A percentile compares a stretch with the other conserved stretches of the same genome.
Evolutionary conservation across 2,329 filamentous ascomycete species (phyloP).

Genomic region (Arthrobotrys musiformis): DNA sequence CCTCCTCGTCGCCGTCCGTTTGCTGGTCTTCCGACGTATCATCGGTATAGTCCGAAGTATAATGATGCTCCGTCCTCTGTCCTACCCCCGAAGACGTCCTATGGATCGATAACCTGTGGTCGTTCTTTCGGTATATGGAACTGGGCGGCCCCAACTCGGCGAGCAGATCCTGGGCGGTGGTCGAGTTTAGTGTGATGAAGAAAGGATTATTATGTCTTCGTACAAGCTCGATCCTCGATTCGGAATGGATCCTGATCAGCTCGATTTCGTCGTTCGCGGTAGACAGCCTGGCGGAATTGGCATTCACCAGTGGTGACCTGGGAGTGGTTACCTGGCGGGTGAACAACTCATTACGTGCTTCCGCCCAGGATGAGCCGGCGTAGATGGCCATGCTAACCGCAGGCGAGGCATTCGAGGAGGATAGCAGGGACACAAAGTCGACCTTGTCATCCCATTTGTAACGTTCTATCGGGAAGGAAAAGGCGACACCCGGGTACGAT

Average conservation of each 20-base stretch:
- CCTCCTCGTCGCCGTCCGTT: slow-evolving; percentile 69
- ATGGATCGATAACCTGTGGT: slow-evolving; percentile 88
- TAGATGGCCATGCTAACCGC: slow-evolving; percentile 92
- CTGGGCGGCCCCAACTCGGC: slow-evolving; percentile 92
- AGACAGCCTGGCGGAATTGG: slow-evolving; percentile 57
- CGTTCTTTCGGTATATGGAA: slow-evolving; percentile 90
- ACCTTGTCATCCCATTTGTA: slow-evolving; percentile 65
- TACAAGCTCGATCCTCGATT: slow-evolving; percentile 80
- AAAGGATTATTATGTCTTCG: slow-evolving; percentile 75
- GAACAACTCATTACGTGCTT: slow-evolving; percentile 80
- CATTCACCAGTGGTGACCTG: slow-evolving; percentile 73
- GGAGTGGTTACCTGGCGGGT: slow-evolving; percentile 78
- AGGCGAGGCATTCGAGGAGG: slow-evolving; percentile 78
- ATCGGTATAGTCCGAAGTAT: slow-evolving; percentile 70
- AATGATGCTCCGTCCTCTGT: slow-evolving; percentile 49
- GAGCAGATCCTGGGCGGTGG: slow-evolving; percentile 89
- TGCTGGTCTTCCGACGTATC: slow-evolving; percentile 69
- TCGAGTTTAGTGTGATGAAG: slow-evolving; percentile 81
- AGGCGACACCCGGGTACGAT: slow-evolving; percentile 93
- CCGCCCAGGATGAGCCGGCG: slow-evolving; percentile 87
- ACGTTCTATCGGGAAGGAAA: slow-evolving; percentile 81
- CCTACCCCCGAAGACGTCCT: slow-evolving; percentile 62
- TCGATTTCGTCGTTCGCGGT: slow-evolving; percentile 87
- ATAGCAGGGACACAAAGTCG: slow-evolving; percentile 87
- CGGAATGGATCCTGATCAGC: slow-evolving; percentile 78